Evolutionary conservation across 2,329 filamentous ascomycete species (phyloP).

Genomic region (Exophiala sp.): DNA sequence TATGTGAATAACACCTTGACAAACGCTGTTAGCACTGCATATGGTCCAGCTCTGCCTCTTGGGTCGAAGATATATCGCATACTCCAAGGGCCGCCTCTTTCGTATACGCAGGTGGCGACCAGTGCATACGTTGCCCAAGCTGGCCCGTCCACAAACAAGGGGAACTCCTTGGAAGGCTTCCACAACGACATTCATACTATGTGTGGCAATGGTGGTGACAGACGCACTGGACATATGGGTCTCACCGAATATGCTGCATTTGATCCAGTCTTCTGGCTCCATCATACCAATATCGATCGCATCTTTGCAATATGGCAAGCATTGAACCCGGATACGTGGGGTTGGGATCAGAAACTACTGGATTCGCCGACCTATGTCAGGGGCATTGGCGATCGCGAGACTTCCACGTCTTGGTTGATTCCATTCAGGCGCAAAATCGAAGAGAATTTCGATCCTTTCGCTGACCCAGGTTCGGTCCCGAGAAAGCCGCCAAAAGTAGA

Average conservation of each 20-base stretch:
- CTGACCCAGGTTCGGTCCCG: background rate
- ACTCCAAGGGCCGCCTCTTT: background rate
- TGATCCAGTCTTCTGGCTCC: slow-evolving; percentile 74
- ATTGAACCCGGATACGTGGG: slow-evolving; percentile 58
- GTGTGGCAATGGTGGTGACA: slow-evolving; percentile 39
- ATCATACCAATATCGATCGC: slow-evolving; percentile 71
- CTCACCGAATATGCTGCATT: slow-evolving; percentile 71
- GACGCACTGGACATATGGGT: slow-evolving; percentile 61
- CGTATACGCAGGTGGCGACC: background rate
- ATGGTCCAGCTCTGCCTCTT: background rate
- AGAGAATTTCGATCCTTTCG: background rate
- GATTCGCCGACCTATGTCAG: background rate
- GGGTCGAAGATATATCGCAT: background rate
- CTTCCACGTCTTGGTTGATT: background rate
- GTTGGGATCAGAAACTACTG: background rate
- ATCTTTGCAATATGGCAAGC: slow-evolving; percentile 73
- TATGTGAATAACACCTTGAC: background rate
- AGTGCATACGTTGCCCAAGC: background rate
- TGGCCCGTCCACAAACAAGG: slow-evolving; percentile 26
- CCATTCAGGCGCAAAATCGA: background rate
- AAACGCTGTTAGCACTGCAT: background rate
- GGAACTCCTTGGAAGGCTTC: slow-evolving; percentile 38
- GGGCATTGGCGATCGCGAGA: background rate
- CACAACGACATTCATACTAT: slow-evolving; percentile 50
- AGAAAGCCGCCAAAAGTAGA: background rate